A percentile compares a stretch with the other conserved stretches of the same genome.
phyloP scores from a whole-genome alignment of 2,329 filamentous ascomycete species.

The Claviceps spartinae region DNA sequence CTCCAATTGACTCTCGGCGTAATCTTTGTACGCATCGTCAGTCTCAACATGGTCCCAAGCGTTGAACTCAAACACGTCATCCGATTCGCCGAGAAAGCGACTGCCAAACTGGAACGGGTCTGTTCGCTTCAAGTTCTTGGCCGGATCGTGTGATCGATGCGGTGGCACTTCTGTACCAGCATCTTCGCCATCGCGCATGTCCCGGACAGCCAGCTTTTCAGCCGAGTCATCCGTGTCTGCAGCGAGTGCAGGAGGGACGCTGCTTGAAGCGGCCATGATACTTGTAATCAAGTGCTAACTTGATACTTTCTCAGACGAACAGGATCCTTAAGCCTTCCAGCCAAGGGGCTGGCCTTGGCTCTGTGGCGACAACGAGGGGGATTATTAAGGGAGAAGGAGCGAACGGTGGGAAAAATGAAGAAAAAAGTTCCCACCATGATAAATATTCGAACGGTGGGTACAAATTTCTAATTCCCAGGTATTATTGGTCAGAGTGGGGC shows the following conservation, averaged over 20 bases:
- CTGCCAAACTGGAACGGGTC: conserved; percentile 96
- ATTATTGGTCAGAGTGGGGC: conserved; percentile 1
- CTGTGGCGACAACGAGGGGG: not conserved
- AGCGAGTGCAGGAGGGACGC: conserved; percentile 6
- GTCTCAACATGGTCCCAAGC: conserved; percentile 98
- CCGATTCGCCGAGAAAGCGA: conserved; percentile 66
- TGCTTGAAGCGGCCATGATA: conserved; percentile 9
- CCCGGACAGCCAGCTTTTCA: conserved; percentile 14
- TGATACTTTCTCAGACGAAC: not conserved
- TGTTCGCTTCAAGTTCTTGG: conserved; percentile 66
- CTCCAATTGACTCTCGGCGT: conserved; percentile 70
- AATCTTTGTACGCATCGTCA: conserved; percentile 76
- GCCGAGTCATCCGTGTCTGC: conserved; percentile 10
- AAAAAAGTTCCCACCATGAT: not conserved
- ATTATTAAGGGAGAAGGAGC: not conserved
- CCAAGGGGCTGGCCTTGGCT: conserved; percentile 1
- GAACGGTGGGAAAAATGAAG: not conserved
- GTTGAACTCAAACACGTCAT: conserved; percentile 94
- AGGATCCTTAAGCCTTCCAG: not conserved
- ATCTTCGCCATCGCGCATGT: conserved; percentile 6
- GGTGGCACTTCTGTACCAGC: conserved; percentile 27
- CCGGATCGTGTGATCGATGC: conserved; percentile 57
- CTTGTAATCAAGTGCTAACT: not conserved
- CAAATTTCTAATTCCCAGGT: not conserved
- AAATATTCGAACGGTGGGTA: conserved; percentile 2